phyloP scores from a whole-genome alignment of 1,284 basidiomycete species.

The Malassezia psittaci region DNA sequence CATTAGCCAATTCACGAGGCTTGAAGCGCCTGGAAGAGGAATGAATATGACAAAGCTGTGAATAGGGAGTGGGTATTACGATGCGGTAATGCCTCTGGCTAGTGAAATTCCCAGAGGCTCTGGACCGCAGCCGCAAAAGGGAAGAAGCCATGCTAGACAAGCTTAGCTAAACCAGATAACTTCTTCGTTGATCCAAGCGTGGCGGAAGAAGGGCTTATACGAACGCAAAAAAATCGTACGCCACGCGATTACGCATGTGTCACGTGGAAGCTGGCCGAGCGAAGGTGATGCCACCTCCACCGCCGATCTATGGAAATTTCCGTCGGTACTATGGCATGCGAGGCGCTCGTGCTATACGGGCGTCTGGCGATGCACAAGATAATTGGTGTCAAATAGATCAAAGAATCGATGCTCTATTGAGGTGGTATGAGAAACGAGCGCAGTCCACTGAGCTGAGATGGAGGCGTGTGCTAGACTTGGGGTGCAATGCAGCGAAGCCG shows the following conservation, averaged over 20 bases:
- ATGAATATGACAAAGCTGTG: too few relatives aligned
- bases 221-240: background rate
- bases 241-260: background rate
- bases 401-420: conserved; percentile 3
- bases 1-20: too few relatives aligned
- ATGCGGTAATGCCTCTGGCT: too few relatives aligned
- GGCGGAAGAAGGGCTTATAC: background rate
- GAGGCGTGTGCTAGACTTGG: conserved; percentile 13
- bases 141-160: background rate
- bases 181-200: too few relatives aligned
- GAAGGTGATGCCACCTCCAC: background rate
- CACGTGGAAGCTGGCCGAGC: background rate
- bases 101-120: too few relatives aligned
- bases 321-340: conserved; percentile 19
- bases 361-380: background rate
- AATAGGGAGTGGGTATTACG: too few relatives aligned
- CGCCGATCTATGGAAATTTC: conserved; percentile 15
- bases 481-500: conserved; percentile 19
- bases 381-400: background rate
- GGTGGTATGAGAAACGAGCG: background rate
- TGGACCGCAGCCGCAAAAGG: background rate
- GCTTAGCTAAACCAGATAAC: background rate
- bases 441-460: background rate
- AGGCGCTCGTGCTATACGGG: conserved; percentile 4
- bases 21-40: too few relatives aligned